Conservation (phyloP, 2,329 filamentous ascomycete species). For the Penicillium corylophilum region DNA sequence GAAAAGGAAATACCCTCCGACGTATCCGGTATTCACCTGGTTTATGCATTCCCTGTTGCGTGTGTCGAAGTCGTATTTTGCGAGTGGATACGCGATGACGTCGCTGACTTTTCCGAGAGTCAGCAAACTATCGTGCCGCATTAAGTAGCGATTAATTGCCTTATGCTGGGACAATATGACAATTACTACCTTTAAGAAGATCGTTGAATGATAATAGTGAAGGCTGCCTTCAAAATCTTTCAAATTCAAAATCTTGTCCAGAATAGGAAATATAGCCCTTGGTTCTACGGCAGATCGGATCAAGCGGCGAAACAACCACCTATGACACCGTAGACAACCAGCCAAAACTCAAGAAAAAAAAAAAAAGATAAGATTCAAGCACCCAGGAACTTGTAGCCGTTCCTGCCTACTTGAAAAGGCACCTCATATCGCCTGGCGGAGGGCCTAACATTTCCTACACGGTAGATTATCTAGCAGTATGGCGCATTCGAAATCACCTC, state of each 20-base stretch:
- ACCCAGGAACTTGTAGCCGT: not conserved
- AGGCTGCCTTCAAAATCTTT: not conserved
- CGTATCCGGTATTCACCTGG: too few relatives aligned
- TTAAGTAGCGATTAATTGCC: not conserved
- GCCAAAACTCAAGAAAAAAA: not conserved
- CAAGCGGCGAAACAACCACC: conserved; percentile 7
- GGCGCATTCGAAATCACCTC: conserved; percentile 2
- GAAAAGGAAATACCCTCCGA: too few relatives aligned
- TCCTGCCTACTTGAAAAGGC: not conserved
- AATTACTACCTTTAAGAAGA: not conserved
- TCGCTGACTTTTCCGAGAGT: too few relatives aligned
- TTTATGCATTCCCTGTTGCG: too few relatives aligned
- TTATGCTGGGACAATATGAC: not conserved
- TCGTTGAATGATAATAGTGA: not conserved
- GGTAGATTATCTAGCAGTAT: not conserved
- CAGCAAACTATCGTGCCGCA: too few relatives aligned
- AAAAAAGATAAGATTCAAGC: not conserved
- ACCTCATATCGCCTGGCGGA: not conserved
- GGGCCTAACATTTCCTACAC: not conserved
- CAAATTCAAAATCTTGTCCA: not conserved
- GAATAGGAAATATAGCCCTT: not conserved
- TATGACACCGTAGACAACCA: conserved; percentile 13
- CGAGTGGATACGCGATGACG: too few relatives aligned
- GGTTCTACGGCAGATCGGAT: conserved; percentile 3
- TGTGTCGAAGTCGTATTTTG: too few relatives aligned